Conservation (phyloP, 495 filamentous ascomycete genomes). For the Podospora anserina region DNA sequence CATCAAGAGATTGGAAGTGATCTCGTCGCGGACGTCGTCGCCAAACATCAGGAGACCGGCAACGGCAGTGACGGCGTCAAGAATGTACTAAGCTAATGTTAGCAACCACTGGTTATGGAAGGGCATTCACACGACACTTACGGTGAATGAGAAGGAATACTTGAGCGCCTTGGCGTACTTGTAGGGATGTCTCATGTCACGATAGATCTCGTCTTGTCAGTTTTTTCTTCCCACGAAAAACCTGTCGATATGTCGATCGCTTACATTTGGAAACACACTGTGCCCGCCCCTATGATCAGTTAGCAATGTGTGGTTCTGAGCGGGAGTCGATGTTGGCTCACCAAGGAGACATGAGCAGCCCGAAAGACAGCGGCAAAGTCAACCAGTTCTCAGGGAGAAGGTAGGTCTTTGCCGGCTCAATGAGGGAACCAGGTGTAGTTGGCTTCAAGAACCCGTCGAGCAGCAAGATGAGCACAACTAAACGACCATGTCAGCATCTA, state of each 20-base stretch:
- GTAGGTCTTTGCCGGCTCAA: conserved; percentile 74
- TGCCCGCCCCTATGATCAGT: conserved; percentile 64
- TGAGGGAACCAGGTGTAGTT: conserved; percentile 74
- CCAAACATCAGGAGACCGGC: conserved; percentile 93
- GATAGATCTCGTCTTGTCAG: conserved; percentile 61
- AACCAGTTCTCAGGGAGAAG: conserved; percentile 82
- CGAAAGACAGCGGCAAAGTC: conserved; percentile 86
- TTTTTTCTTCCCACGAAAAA: not conserved
- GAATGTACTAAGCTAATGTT: conserved; percentile 54
- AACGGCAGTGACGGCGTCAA: conserved; percentile 78
- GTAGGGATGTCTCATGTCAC: conserved; percentile 93
- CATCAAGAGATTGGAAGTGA: conserved; percentile 82
- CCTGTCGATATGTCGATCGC: not conserved
- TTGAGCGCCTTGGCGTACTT: conserved; percentile 76
- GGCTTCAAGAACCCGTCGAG: conserved; percentile 83
- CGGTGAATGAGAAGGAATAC: conserved; percentile 86
- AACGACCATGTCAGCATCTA: conserved; percentile 4
- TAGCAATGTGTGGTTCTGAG: not conserved
- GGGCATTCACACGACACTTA: conserved; percentile 40
- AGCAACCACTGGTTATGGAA: not conserved
- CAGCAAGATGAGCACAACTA: conserved; percentile 77
- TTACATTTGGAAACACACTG: conserved; percentile 81
- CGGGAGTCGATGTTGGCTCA: conserved; percentile 4
- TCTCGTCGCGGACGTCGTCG: conserved; percentile 75
- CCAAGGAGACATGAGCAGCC: conserved; percentile 96